These are phyloP conservation scores for Kandelia obovata DNA, from an alignment of 345 rosid genomes.

Conservation along the genomic window DNA sequence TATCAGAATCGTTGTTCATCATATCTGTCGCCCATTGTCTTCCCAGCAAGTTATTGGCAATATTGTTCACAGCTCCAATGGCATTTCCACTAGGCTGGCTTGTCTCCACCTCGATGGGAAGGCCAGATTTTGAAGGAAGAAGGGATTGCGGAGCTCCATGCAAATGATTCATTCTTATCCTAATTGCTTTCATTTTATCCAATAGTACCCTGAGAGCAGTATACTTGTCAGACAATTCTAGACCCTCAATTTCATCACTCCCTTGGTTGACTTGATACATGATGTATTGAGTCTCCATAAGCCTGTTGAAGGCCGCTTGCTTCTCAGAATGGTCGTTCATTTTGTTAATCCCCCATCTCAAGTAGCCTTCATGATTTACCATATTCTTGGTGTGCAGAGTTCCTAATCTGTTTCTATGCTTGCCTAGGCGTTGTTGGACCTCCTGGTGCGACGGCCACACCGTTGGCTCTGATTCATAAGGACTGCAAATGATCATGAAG, in stretches of 20 bases:
- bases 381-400: not conserved
- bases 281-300: not conserved
- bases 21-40: too few relatives aligned
- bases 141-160: not conserved
- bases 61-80: too few relatives aligned
- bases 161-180: not conserved
- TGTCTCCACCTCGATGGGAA: too few relatives aligned
- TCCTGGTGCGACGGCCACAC: not conserved
- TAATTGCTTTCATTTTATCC: not conserved
- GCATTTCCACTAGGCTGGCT: too few relatives aligned
- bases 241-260: not conserved
- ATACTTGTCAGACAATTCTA: not conserved
- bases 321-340: not conserved
- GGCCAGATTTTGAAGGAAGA: not conserved
- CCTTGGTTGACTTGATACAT: not conserved
- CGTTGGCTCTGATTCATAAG: not conserved
- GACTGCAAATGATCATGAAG: not conserved
- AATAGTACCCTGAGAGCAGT: not conserved
- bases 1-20: too few relatives aligned
- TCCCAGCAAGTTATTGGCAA: too few relatives aligned
- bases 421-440: not conserved
- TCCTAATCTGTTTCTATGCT: not conserved
- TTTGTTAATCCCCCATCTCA: slow-evolving; percentile 3
- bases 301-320: not conserved
- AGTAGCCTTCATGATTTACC: not conserved